Percentiles rank a stretch among this genome's conserved stretches.
Conservation (phyloP, 1,284 basidiomycete species). For the Laetiporus sulphureus region DNA sequence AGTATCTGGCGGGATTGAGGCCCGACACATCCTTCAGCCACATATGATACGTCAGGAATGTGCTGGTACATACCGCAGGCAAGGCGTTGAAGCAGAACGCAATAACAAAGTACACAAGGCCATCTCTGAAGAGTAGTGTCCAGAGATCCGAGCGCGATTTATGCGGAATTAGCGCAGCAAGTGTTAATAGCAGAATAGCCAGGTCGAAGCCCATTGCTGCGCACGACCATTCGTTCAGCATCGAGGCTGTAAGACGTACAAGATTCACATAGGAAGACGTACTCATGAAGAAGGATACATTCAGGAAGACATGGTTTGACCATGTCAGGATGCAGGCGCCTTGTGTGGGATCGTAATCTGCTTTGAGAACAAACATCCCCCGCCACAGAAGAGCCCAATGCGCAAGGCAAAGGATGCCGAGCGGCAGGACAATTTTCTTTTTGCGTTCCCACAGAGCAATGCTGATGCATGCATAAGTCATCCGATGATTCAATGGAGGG, state of each 20-base stretch:
- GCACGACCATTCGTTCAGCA: slow-evolving; percentile 3
- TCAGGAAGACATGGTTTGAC: slow-evolving; percentile 49
- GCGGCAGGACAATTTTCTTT: slow-evolving; percentile 37
- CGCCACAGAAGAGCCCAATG: slow-evolving; percentile 65
- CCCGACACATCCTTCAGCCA: slow-evolving; percentile 4
- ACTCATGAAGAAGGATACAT: slow-evolving; percentile 66
- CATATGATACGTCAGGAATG: too few species aligned
- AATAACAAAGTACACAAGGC: slow-evolving; percentile 59
- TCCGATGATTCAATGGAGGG: background rate
- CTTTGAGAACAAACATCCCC: slow-evolving; percentile 59
- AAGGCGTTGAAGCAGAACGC: slow-evolving; percentile 61
- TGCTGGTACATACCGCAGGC: slow-evolving; percentile 45
- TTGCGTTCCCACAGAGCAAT: slow-evolving; percentile 66
- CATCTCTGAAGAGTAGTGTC: slow-evolving; percentile 63
- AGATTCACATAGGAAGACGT: slow-evolving; percentile 19
- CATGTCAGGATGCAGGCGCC: slow-evolving; percentile 42
- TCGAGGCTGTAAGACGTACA: background rate
- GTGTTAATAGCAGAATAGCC: slow-evolving; percentile 48
- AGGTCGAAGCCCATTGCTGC: slow-evolving; percentile 65
- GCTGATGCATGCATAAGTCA: slow-evolving; percentile 28
- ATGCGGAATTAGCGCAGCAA: slow-evolving; percentile 41
- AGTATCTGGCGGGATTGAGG: slow-evolving; percentile 30
- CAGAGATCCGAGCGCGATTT: slow-evolving; percentile 47
- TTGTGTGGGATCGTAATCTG: slow-evolving; percentile 38
- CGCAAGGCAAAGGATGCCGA: slow-evolving; percentile 47